Evolutionary conservation across 176 grass and related monocot genomes (phyloP), one percentile per base, ranked within the genome.

Genomic region (Oryza glaberrima): DNA sequence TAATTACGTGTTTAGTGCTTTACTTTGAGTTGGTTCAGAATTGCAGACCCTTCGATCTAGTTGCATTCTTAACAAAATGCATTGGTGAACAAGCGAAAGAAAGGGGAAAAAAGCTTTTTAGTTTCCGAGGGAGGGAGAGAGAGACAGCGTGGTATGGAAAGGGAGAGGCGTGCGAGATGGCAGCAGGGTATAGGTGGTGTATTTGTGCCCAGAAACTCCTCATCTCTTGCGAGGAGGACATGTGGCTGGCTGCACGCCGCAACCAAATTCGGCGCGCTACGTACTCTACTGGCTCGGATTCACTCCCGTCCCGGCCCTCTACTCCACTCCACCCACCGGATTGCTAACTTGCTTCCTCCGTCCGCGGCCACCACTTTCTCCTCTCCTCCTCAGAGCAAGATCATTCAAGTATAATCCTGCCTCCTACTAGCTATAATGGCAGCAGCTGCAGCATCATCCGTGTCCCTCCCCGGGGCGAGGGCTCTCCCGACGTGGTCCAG

Each of bases 401-500:
- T 14, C 12, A 4, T 6, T 6, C 26, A 30, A 45, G 5, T 79
- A 86, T 41, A 41, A 41, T 41, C 30, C 30, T 32, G 30, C 30
- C 30, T 32, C 30, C 30, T 32, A 32, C 30, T 1, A 2, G 8
- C 4, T 41, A 41, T 41, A 41, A 41, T 90, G 84, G 88, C 36
- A 38, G 35, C 89, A 11, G 79, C 76, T 3, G 75, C 81, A 30
- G 30, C 30, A 32, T 32, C 30, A 1, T 73, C 67, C 4, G 72
- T 85, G 60, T 85, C 85, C 26, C 84, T 73, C 19, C 78, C 81
- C 41, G 61, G 52, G 25, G 10, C 88, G 43, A 69, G 67, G 41
- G 83, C 83, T 70, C 86, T 88, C 0, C 86, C 90, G 25, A 85
- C 86, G 70, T 95, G 93, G 93, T 87, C 88, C 20, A 90, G 52